A percentile compares a stretch with the other conserved stretches of the same genome.
phyloP scores from a whole-genome alignment of 768 basidiomycete species.

The Leccinum uliginosum region DNA sequence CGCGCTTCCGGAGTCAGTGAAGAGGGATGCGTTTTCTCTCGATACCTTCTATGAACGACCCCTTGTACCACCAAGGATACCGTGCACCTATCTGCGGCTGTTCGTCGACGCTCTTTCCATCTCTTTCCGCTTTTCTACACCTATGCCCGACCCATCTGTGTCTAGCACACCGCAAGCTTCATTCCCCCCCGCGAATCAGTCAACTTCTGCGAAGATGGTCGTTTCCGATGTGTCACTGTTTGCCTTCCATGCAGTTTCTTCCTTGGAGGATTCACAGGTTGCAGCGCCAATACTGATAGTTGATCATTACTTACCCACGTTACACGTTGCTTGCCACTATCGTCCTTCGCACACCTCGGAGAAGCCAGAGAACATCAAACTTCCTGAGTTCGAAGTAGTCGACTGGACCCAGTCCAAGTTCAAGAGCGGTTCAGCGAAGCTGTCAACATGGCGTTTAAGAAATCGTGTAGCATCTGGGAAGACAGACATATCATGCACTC shows the following conservation, averaged over 20 bases:
- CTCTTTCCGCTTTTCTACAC: conserved; percentile 13
- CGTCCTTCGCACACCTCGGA: conserved; percentile 35
- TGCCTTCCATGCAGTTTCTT: conserved; percentile 35
- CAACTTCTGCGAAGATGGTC: conserved; percentile 15
- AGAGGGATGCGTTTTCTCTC: conserved; percentile 13
- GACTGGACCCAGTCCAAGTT: conserved; percentile 57
- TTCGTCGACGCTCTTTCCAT: conserved; percentile 38
- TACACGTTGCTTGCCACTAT: conserved; percentile 45
- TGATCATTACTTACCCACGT: conserved; percentile 59
- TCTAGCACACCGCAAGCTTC: conserved; percentile 1
- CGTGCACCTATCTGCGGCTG: conserved; percentile 50
- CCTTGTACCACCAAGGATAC: conserved; percentile 49
- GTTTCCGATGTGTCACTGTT: conserved; percentile 55
- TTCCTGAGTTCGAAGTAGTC: conserved; percentile 55
- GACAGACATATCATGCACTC: conserved; percentile 17
- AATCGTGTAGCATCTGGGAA: conserved; percentile 22
- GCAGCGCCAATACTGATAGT: conserved; percentile 71
- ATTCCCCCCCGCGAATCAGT: conserved; percentile 1
- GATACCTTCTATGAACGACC: conserved; percentile 53
- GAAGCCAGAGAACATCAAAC: conserved; percentile 19
- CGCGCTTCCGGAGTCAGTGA: conserved; percentile 34
- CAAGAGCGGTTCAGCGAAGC: conserved; percentile 41
- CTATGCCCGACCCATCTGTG: conserved; percentile 1
- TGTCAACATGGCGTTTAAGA: conserved; percentile 61
- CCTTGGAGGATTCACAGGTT: conserved; percentile 17